Conservation (phyloP, 805 yeast genomes). For the Saccharomyces paradoxus region DNA sequence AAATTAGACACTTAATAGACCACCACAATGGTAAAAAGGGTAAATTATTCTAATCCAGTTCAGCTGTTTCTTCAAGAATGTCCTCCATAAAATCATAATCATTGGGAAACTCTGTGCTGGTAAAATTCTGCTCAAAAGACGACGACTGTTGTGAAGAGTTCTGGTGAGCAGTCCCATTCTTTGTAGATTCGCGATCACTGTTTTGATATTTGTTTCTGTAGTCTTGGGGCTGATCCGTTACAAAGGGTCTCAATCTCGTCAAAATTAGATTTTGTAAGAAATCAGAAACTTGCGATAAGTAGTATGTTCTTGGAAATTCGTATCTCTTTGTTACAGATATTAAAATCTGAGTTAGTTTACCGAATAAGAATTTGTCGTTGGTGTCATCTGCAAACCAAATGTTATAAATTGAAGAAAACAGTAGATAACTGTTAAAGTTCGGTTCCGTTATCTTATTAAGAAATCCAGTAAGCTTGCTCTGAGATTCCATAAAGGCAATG, state of each 20-base stretch:
- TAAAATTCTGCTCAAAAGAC: not conserved
- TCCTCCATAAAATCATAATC: not conserved
- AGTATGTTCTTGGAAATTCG: conserved; percentile 7
- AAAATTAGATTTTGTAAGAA: not conserved
- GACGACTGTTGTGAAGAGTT: not conserved
- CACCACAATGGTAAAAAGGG: not conserved
- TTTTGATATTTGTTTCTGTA: not conserved
- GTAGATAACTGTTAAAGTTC: conserved; percentile 8
- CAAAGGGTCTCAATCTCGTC: not conserved
- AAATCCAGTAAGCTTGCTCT: conserved; percentile 9
- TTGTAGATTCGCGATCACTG: not conserved
- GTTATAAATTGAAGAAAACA: conserved; percentile 5
- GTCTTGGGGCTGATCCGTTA: not conserved
- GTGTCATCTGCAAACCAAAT: conserved; percentile 10
- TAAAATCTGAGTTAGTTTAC: conserved; percentile 10
- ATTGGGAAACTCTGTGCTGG: not conserved
- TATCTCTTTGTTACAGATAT: conserved; percentile 6
- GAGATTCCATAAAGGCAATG: conserved; percentile 13
- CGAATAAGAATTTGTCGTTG: conserved; percentile 11
- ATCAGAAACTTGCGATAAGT: conserved; percentile 6
- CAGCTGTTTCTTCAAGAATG: not conserved
- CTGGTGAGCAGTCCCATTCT: not conserved
- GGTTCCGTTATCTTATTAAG: conserved; percentile 10
- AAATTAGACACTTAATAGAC: not conserved
- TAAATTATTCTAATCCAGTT: not conserved